Evolutionary conservation across 208 protist species (phyloP), one percentile per base, ranked within the genome.

Genomic region (Leptomonas pyrrhocoris): DNA sequence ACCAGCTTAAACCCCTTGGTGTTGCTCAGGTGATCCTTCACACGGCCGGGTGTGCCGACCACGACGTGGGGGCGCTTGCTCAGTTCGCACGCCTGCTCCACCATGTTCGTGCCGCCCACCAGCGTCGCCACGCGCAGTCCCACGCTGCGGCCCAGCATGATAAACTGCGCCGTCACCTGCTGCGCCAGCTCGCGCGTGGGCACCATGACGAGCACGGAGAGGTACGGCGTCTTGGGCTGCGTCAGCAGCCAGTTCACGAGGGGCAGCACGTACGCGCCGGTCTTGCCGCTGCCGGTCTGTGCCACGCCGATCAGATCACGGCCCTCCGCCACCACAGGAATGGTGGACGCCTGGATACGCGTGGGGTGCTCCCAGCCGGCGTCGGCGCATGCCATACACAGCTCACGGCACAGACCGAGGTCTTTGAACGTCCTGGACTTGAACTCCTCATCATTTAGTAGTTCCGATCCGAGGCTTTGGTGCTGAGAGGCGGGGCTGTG

Each of bases 271-370:
- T 99, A 99, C 2, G 99, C 96, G 28, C 93, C 98, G 2, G 99
- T 99, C 80, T 99, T 99, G 60, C 99, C 99, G 50, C 95, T 99
- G 28, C 99, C 98, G 18, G 99, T 99, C 80, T 99, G 95, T 23
- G 98, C 98, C 23, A 99, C 84, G 42, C 98, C 99, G 66, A 99
- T 99, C n/a, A 98, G 55, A 50, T 98, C 94, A 18, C 88, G 80
- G 9, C 92, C 97, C 68, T 96, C 79, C 0, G 98, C 63, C 0
- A 97, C 91, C 18, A 94, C 78, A 31, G 98, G 98, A 50, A 99
- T 98, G 25, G 95, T 81, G 53, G 98, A 81, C 27, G 83, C 80
- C 80, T 99, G 98, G 69, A 99, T 99, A 30, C 90, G 87, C 28
- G 97, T 99, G 42, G 98, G 97, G 73, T 89, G 73, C n/a, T 76